Base-by-base conservation (phyloP, 1,284 basidiomycete species). In the Melampsora abietis-canadensis region DNA sequence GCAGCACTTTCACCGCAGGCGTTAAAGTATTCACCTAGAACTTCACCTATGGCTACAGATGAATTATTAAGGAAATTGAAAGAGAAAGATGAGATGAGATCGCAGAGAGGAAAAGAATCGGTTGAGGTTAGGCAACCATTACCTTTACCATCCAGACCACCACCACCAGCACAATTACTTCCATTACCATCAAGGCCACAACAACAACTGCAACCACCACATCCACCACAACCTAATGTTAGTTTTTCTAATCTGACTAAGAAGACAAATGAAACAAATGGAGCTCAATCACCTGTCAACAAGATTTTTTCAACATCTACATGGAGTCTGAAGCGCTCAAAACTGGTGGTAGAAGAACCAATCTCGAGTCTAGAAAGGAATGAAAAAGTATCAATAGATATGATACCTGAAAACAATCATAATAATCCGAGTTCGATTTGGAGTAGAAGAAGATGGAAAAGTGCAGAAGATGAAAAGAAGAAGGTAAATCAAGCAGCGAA, bases 1-100 rank as follows among this genome's bases (percentile, higher is more conserved):
- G 70, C 54, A n/a, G 40, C 6, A 21, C 64, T 74, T 31, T 66
- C 70, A 17, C 70, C 70, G 1, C 40, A 57, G 21, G 70, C 62
- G 12, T 48, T 74, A 12, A 64, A 62, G 6, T 24, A 7, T 12
- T 8, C 34, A 15, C 31, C 44, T 17, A 10, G 24, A 54, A 54
- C n/a, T 14, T n/a, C n/a, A 21, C 51, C 51, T 21, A 12, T 27
- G 51, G 27, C n/a, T 54, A 54, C 51, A 7, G 51, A 54, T 54
- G 51, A 54, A 14, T n/a, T 54, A 21, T 21, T 54, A 15, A 54
- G 7, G 51, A 54, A 27, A 21, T 21, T 21, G 19, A 54, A 54
- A 54, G 1, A n/a, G 14, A n/a, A 27, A n/a, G n/a, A n/a, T 4
- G 51, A 54, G 14, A 54, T 10, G n/a, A 21, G n/a, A 54, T 54